Base-by-base conservation (phyloP, 495 filamentous ascomycete genomes). In the Xylaria flabelliformis region DNA sequence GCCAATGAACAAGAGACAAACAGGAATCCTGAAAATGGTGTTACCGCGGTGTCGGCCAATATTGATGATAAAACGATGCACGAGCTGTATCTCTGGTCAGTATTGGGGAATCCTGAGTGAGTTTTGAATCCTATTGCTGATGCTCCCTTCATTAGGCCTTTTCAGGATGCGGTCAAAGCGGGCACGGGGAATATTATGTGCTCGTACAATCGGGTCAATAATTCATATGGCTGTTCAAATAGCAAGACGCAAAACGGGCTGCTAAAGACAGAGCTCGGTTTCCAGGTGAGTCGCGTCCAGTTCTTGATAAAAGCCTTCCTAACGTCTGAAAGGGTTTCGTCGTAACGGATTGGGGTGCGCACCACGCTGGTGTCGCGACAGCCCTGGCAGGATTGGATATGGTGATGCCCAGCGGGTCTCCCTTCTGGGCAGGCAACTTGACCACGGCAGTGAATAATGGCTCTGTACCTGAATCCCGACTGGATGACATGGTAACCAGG, bases 21-120 rank as follows among this genome's bases (percentile, higher is more conserved):
- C 76, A 84, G 92, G 24, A 91, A 83, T 39, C 84, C 85, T 0
- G 66, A 74, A 32, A 74, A 72, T 26, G 81, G 83, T 12, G 76
- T 87, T 0, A 77, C 87, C 59, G 80, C 87, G 1, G 79, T 91
- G 15, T 90, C 88, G 10, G 85, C 88, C 5, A 90, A 90, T 55
- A 87, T 92, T 29, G 90, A 91, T 64, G 90, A 94, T 74, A 83
- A 87, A 59, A 91, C 91, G 0, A 81, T 93, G 74, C 91, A 93
- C 74, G 91, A 93, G 78, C 72, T 92, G 3, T 94, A 93, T 76
- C 83, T 92, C 1, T 94, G 90, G 89, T 83, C 67, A 29, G 80
- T 72, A 56, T 87, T 12, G 83, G 82, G 6, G 72, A 51, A 76
- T 65, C 39, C 3, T 36, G n/a, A 48, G 36, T 65, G 8, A 10